Evolutionary conservation across 2,329 filamentous ascomycete genomes (phyloP), one percentile per base, ranked within the genome.

Genomic region (Passalora sequoiae): DNA sequence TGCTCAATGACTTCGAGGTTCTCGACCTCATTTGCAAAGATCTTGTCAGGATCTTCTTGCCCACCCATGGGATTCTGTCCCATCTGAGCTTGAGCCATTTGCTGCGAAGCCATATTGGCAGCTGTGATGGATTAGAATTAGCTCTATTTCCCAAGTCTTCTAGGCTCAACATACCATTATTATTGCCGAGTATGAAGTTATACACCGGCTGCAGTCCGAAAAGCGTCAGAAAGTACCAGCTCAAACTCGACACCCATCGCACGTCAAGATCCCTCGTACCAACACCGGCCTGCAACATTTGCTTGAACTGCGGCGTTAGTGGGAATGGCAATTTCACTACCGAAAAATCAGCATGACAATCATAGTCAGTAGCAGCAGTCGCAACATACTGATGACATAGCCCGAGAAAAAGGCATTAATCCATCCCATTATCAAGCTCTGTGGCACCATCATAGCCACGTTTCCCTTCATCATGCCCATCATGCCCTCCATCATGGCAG

Each of bases 391-490:
- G 51, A 98, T 96, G 36, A 98, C 92, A 63, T 96, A 98, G 22
- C 92, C 92, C 40, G 88, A 94, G 61, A 98, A 98, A 65, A 97
- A 98, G 0, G 92, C 89, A 70, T 98, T 98, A 66, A 98, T 97
- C 92, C 92, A 98, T 55, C 91, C 92, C 92, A 98, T 98, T 57
- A 98, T 98, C 64, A 98, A 70, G 4, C 89, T 97, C 69, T 98
- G 95, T 37, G 92, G 92, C 46, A 98, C 88, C 73, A 98, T 97
- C 92, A 97, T 98, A 53, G 92, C 91, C 86, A 98, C 95, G 65
- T 98, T 95, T 45, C 89, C 89, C 78, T 98, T 98, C 87, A 98
- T 94, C 88, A 95, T 95, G 56, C 92, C 91, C 92, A 98, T 98
- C 92, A 98, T 98, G 56, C 89, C 91, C 64, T 98, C 94, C 92